phyloP scores from a whole-genome alignment of 2,329 filamentous ascomycete genomes.

The Penicillium sp. region DNA sequence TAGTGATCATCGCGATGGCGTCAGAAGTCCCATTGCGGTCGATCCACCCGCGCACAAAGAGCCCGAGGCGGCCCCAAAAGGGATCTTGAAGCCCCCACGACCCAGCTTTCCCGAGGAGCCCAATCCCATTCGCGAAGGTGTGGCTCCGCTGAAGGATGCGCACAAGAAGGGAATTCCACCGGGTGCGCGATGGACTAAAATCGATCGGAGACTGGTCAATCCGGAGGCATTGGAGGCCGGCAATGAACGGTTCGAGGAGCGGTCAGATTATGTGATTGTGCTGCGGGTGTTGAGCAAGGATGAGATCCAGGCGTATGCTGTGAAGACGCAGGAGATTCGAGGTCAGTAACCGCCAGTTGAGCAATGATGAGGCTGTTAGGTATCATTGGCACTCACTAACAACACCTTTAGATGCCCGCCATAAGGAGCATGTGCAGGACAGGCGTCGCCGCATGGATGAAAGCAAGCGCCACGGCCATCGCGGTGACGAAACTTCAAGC shows the following conservation, averaged over 20 bases:
- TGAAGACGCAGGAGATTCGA: constrained; percentile 73
- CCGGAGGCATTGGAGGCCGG: constrained; percentile 77
- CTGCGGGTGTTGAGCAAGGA: constrained; percentile 79
- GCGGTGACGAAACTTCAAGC: constrained; percentile 29
- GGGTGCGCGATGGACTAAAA: constrained; percentile 87
- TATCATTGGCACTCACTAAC: constrained; percentile 11
- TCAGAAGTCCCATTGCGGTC: constrained; percentile 24
- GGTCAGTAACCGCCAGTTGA: constrained; percentile 48
- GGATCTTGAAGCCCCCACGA: constrained; percentile 79
- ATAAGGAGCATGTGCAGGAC: constrained; percentile 33
- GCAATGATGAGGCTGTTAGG: background rate
- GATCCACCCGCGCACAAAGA: constrained; percentile 43
- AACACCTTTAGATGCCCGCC: constrained; percentile 30
- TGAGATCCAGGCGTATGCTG: constrained; percentile 82
- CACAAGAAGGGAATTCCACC: constrained; percentile 65
- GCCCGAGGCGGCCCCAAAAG: constrained; percentile 62
- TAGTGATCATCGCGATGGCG: constrained; percentile 18
- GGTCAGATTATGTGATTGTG: constrained; percentile 91
- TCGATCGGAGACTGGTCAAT: constrained; percentile 81
- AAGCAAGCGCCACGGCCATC: constrained; percentile 34
- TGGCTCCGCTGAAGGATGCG: constrained; percentile 87
- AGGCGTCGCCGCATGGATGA: constrained; percentile 42
- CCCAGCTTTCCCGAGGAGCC: constrained; percentile 80
- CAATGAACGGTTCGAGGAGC: constrained; percentile 86
- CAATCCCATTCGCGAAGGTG: constrained; percentile 77